Percentiles rank a stretch among this genome's conserved stretches.
phyloP scores from a whole-genome alignment of 176 grass and related monocot species.

The Guadua angustifolia region DNA sequence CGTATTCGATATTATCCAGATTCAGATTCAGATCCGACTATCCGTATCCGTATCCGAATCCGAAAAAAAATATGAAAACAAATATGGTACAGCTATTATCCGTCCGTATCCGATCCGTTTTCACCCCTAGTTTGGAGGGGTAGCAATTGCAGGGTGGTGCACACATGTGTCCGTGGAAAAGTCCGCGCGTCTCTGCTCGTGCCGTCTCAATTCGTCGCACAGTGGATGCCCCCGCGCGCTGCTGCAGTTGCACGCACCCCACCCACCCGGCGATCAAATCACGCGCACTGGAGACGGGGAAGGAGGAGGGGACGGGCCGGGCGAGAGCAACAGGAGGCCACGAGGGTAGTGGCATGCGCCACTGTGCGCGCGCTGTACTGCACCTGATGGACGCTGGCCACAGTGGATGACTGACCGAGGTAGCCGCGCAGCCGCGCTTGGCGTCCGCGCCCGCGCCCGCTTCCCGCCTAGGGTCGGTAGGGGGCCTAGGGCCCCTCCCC shows the following conservation, averaged over 20 bases:
- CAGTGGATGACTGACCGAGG: conserved; percentile 15
- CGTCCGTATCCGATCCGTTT: too few relatives aligned
- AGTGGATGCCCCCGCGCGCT: too few relatives aligned
- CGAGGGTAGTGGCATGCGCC: conserved; percentile 2
- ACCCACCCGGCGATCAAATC: conserved; percentile 5
- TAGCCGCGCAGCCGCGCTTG: too few relatives aligned
- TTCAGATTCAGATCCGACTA: too few relatives aligned
- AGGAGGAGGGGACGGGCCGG: not conserved
- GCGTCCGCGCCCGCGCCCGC: too few relatives aligned
- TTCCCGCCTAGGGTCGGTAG: not conserved
- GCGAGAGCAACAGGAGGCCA: not conserved
- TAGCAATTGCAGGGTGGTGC: too few relatives aligned
- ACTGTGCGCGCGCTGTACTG: not conserved
- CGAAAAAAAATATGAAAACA: too few relatives aligned
- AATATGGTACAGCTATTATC: too few relatives aligned
- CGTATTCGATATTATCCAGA: too few relatives aligned
- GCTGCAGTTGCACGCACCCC: too few relatives aligned
- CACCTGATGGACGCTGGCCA: conserved; percentile 8
- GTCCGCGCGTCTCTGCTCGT: not conserved
- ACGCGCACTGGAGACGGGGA: not conserved
- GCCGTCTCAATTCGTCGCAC: not conserved
- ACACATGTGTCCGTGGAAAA: not conserved
- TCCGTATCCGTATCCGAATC: too few relatives aligned
- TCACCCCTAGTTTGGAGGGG: too few relatives aligned
- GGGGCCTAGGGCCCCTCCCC: not conserved